Percentiles rank a stretch among this genome's conserved stretches.
Conservation (phyloP, 73 alveolate genomes). For the Blepharisma japonicum region DNA sequence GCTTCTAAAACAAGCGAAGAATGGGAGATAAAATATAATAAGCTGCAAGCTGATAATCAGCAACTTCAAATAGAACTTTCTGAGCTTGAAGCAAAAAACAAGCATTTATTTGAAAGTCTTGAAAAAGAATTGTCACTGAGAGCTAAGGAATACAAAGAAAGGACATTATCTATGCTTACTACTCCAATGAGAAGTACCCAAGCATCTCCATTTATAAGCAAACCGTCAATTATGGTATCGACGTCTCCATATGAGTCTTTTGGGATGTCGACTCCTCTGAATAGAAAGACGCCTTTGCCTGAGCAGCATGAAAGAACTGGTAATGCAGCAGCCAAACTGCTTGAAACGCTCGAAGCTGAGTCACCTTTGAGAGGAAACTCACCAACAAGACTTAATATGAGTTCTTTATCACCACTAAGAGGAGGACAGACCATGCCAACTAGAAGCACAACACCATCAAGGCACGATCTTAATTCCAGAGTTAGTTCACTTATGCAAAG, state of each 20-base stretch:
- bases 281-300: neutral
- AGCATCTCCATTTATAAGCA: neutral
- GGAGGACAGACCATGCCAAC: neutral
- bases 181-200: conserved; percentile 10
- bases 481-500: conserved; percentile 9
- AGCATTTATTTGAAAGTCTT: neutral
- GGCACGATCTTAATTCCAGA: neutral
- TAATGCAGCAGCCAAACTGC: conserved; percentile 9
- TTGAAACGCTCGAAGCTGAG: neutral
- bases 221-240: too few species aligned
- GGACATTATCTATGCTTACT: neutral
- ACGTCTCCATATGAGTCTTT: too few species aligned
- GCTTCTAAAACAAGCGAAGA: neutral
- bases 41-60: neutral
- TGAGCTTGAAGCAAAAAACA: conserved; percentile 5
- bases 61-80: neutral
- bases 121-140: conserved; percentile 23
- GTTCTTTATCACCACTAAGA: neutral
- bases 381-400: neutral
- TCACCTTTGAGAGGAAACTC: neutral
- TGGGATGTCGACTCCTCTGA: neutral
- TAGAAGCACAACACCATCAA: neutral
- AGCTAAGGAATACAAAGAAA: conserved; percentile 24
- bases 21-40: conserved; percentile 13
- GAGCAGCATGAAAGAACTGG: neutral